Conservation (phyloP, 2,329 filamentous ascomycete genomes). For the Fusarium floridanum region DNA sequence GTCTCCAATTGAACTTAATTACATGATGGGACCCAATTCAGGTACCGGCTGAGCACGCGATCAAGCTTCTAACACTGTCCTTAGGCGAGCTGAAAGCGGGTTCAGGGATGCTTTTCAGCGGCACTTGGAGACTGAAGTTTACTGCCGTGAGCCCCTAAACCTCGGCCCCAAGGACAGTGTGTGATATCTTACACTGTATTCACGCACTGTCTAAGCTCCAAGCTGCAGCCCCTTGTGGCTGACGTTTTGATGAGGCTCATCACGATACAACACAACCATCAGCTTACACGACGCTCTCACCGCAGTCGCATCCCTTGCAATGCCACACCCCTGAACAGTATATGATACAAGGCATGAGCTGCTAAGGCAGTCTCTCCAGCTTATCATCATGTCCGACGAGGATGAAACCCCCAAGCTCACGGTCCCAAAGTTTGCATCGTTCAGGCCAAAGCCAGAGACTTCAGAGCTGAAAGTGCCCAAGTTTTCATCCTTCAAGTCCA, state of each 20-base stretch:
- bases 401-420: constrained; percentile 40
- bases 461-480: constrained; percentile 63
- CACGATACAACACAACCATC: neutral
- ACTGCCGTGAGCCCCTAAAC: neutral
- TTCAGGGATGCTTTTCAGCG: neutral
- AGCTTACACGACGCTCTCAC: constrained; percentile 21
- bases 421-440: constrained; percentile 80
- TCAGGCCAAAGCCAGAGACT: constrained; percentile 60
- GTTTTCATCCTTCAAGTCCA: constrained; percentile 78
- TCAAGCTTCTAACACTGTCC: neutral
- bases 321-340: neutral
- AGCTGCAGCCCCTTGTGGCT: constrained; percentile 19
- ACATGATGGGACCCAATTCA: neutral
- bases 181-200: neutral
- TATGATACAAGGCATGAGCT: neutral
- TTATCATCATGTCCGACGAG: constrained; percentile 45
- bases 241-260: constrained; percentile 8
- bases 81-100: neutral
- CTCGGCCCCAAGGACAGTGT: neutral
- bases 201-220: neutral
- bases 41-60: neutral
- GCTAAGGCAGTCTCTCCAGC: neutral
- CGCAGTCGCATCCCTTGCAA: neutral
- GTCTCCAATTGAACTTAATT: neutral
- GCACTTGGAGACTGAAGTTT: neutral